Percentiles rank a stretch among this genome's conserved stretches.
Conservation (phyloP, 371 early-diverging fungal species). For the Apophysomyces trapeziformis region DNA sequence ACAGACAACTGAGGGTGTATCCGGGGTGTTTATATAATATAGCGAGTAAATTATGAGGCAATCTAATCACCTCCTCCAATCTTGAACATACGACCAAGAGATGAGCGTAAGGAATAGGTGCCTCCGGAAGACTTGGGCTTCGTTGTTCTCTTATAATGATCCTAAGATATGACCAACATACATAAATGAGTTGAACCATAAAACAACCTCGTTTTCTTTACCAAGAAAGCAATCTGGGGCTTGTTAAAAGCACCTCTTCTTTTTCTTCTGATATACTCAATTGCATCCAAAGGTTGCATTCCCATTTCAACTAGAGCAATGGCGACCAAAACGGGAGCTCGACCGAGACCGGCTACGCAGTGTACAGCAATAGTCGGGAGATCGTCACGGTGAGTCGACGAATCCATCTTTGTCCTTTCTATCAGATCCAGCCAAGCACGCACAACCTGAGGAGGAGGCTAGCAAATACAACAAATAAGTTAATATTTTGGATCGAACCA, state of each 20-base stretch:
- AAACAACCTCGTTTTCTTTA: conserved; percentile 28
- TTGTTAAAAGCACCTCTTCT: conserved; percentile 86
- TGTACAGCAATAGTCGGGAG: conserved; percentile 80
- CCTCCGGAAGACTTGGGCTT: conserved; percentile 22
- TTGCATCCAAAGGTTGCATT: conserved; percentile 79
- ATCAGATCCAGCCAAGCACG: conserved; percentile 77
- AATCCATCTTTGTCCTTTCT: conserved; percentile 41
- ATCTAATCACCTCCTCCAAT: conserved; percentile 15
- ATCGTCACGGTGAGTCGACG: conserved; percentile 34
- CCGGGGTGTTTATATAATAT: neutral
- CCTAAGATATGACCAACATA: conserved; percentile 7
- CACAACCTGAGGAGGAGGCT: conserved; percentile 74
- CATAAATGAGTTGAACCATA: neutral
- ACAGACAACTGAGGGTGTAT: too few species aligned
- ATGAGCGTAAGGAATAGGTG: conserved; percentile 19
- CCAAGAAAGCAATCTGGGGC: conserved; percentile 77
- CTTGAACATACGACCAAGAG: conserved; percentile 35
- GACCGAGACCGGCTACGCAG: conserved; percentile 86
- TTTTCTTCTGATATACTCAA: conserved; percentile 74
- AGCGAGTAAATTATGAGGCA: neutral
- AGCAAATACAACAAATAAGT: neutral
- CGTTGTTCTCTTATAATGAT: conserved; percentile 29
- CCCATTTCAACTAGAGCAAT: conserved; percentile 85
- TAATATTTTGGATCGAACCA: neutral
- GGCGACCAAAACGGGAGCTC: conserved; percentile 75